Evolutionary conservation across 345 rosid species (phyloP).

Genomic region (Syzygium aromaticum): DNA sequence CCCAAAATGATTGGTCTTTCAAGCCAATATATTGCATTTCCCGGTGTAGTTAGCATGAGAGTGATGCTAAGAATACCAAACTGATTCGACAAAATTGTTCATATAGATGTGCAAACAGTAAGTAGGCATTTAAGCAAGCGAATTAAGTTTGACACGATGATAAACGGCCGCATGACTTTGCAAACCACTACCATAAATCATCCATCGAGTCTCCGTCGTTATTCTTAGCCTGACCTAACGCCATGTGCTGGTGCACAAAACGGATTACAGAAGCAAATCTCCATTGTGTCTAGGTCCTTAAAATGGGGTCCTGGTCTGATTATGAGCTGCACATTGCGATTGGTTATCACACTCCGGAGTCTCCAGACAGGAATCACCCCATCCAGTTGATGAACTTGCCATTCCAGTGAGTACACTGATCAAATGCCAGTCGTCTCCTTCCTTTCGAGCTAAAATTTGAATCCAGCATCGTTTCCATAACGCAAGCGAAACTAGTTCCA

Average conservation of each 20-base stretch:
- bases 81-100: background rate
- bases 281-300: background rate
- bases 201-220: background rate
- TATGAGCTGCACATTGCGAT: background rate
- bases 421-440: background rate
- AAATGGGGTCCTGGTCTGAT: background rate
- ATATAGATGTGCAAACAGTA: background rate
- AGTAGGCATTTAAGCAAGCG: background rate
- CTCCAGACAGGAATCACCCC: background rate
- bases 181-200: background rate
- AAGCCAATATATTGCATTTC: background rate
- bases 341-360: background rate
- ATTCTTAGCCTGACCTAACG: background rate
- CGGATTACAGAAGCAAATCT: background rate
- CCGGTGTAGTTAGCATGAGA: background rate
- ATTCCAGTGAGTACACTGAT: background rate
- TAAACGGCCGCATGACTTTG: background rate
- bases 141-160: background rate
- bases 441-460: background rate
- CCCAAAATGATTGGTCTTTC: background rate
- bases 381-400: background rate
- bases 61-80: background rate
- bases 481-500: background rate
- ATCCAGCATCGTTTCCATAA: background rate
- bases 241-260: background rate